Base-by-base conservation (phyloP, 169 alveolate species). In the Plasmodium falciparum region DNA sequence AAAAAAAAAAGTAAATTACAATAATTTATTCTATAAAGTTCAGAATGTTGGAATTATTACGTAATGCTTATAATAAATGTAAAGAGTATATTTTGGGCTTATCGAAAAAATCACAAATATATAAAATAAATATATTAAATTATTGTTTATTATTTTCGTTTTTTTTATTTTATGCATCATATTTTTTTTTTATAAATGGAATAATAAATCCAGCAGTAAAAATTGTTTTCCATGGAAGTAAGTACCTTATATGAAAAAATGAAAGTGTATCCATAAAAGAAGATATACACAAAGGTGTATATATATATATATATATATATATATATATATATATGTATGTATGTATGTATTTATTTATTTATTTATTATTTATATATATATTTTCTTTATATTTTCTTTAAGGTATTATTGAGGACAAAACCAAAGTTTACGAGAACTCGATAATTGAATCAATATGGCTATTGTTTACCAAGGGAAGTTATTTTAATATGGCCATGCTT, bases 161-260 rank as follows among this genome's bases (percentile, higher is more conserved):
- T 49, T 39, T 67, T 43, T 72, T 80, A 15, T 80, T 80, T 61
- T 80, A 80, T 61, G 56, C 70, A 12, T 80, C 90, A 8, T 80
- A 80, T 62, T 80, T 33, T 69, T 80, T 67, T 47, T 80, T 80
- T 47, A 24, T 80, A 78, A 80, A 80, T 80, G 90, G 90, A 20
- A 39, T 80, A 8, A 54, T 80, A 8, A 67, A 80, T 54, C 90
- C 90, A 1, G 90, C 90, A 9, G 90, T 80, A 2, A 80, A 58
- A 50, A 67, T 80, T 8, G 70, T 80, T n/a, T 80, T 80, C 71
- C 85, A 67, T 72, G 90, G 90, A 54, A 69, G 90, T 80, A 69
- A 69, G 45, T 33, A 33, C 7, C 45, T 33, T 33, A 33, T 33
- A 33, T 33, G 90, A 13, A 50, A 43, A 61, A 43, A 56, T 24